These are phyloP conservation scores for Emmonsiellopsis sp. DNA, from an alignment of 2,329 filamentous ascomycete species.

Conservation along the genomic window DNA sequence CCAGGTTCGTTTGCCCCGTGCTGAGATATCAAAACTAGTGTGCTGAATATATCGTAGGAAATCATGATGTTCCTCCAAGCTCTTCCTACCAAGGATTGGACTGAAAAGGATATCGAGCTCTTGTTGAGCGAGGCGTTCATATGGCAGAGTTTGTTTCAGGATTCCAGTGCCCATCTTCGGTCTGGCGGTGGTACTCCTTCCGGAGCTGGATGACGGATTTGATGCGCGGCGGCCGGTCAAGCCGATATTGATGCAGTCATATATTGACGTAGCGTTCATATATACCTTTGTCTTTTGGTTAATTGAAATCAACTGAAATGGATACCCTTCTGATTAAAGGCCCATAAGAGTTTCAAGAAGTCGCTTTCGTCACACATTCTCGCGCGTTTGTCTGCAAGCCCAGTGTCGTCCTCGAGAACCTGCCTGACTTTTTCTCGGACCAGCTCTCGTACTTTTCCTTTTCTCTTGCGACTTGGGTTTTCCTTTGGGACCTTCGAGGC, in stretches of 20 bases:
- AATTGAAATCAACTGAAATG: slow-evolving; percentile 61
- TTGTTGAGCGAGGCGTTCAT: slow-evolving; percentile 94
- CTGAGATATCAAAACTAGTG: background rate
- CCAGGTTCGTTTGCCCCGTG: slow-evolving; percentile 32
- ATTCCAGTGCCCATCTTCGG: slow-evolving; percentile 76
- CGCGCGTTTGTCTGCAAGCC: slow-evolving; percentile 70
- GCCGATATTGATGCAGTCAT: slow-evolving; percentile 1
- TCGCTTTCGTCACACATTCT: slow-evolving; percentile 88
- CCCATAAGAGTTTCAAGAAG: slow-evolving; percentile 70
- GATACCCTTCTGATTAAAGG: slow-evolving; percentile 86
- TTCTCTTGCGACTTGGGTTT: slow-evolving; percentile 57
- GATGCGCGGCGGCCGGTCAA: background rate
- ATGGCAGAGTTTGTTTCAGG: slow-evolving; percentile 96
- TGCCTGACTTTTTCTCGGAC: slow-evolving; percentile 81
- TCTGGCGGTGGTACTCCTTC: slow-evolving; percentile 26
- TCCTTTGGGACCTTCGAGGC: slow-evolving; percentile 40
- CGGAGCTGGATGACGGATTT: slow-evolving; percentile 18
- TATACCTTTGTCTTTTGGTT: background rate
- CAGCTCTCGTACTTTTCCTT: slow-evolving; percentile 69
- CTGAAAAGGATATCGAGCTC: slow-evolving; percentile 95
- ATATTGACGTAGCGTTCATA: background rate
- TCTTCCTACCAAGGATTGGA: slow-evolving; percentile 87
- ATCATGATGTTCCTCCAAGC: slow-evolving; percentile 99
- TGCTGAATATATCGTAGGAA: slow-evolving; percentile 49
- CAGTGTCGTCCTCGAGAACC: slow-evolving; percentile 72